phyloP scores from a whole-genome alignment of 495 filamentous ascomycete species.

The Penicillium taxi region DNA sequence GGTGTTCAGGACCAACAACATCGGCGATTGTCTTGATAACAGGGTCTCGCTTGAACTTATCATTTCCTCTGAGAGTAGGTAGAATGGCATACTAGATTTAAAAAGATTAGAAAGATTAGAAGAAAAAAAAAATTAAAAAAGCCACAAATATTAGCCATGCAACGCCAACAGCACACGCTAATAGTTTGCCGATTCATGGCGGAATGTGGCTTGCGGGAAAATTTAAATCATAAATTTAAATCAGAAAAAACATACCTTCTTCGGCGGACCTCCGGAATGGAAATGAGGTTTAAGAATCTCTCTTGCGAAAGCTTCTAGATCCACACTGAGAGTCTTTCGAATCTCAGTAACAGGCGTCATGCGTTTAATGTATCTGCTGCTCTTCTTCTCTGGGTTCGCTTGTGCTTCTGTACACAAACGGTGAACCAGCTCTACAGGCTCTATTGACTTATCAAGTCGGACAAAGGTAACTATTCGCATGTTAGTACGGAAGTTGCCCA shows the following conservation, averaged over 20 bases:
- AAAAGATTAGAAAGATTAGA: slow-evolving; percentile 3
- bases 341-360: slow-evolving; percentile 72
- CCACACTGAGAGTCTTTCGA: slow-evolving; percentile 70
- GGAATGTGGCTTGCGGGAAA: slow-evolving; percentile 1
- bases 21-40: slow-evolving; percentile 76
- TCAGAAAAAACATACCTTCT: slow-evolving; percentile 38
- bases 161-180: no score
- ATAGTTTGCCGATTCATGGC: not conserved
- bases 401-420: slow-evolving; percentile 62
- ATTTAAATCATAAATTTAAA: no score
- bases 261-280: slow-evolving; percentile 43
- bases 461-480: slow-evolving; percentile 34
- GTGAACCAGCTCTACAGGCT: slow-evolving; percentile 73
- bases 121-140: not conserved
- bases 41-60: slow-evolving; percentile 58
- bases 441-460: slow-evolving; percentile 53
- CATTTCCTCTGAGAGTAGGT: slow-evolving; percentile 71
- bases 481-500: no score
- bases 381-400: slow-evolving; percentile 44
- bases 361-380: slow-evolving; percentile 69
- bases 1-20: slow-evolving; percentile 59
- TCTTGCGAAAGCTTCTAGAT: slow-evolving; percentile 61
- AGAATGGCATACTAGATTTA: slow-evolving; percentile 76
- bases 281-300: slow-evolving; percentile 69
- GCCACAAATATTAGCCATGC: no score